Evolutionary conservation across 805 yeast genomes (phyloP).

Genomic region (Ogataea methanolica): DNA sequence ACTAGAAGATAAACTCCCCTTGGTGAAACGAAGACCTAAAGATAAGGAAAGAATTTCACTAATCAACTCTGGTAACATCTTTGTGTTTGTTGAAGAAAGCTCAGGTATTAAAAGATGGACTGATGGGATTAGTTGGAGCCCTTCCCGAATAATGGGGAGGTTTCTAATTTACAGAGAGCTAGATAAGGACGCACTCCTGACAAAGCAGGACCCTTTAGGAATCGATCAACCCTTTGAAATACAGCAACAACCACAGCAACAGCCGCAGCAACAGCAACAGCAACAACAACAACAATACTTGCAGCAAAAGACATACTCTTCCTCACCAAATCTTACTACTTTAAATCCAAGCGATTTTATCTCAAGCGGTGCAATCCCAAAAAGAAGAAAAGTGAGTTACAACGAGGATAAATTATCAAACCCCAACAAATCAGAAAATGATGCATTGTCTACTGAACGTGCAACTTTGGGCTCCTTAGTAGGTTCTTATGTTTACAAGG

Average conservation of each 20-base stretch:
- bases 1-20: slow-evolving; percentile 50
- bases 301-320: no score
- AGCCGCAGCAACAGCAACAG: no score
- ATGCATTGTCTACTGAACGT: slow-evolving; percentile 17
- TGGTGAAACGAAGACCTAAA: slow-evolving; percentile 75
- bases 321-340: no score
- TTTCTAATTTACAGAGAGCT: slow-evolving; percentile 79
- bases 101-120: slow-evolving; percentile 94
- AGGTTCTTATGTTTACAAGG: slow-evolving; percentile 60
- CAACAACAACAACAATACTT: no score
- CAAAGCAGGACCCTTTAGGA: neutral
- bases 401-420: neutral
- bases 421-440: neutral
- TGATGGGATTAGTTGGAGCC: slow-evolving; percentile 93
- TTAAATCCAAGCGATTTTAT: no score
- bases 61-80: slow-evolving; percentile 73
- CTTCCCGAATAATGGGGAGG: slow-evolving; percentile 81
- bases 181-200: slow-evolving; percentile 37
- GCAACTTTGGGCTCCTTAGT: slow-evolving; percentile 53
- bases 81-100: slow-evolving; percentile 77
- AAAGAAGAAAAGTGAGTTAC: slow-evolving; percentile 2
- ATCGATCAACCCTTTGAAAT: no score
- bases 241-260: no score
- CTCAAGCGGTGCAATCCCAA: neutral
- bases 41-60: slow-evolving; percentile 66